Evolutionary conservation across 1,139 yeast species (phyloP).

Genomic region (Hyphopichia pseudoburtonii): DNA sequence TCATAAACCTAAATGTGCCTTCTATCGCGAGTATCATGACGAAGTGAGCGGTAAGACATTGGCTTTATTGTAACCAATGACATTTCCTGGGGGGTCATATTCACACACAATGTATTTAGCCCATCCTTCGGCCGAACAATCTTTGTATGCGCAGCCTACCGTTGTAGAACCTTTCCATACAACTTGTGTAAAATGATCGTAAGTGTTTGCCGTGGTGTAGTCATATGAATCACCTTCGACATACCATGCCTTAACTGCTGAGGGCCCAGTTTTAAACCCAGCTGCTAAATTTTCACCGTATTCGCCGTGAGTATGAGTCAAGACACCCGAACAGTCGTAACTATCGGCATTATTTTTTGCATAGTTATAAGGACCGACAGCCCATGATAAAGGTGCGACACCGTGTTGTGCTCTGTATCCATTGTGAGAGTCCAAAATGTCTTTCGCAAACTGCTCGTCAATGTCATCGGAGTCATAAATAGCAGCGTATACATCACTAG

Average conservation of each 20-base stretch:
- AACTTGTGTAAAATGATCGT: conserved; percentile 81
- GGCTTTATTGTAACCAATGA: conserved; percentile 39
- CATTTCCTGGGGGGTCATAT: conserved; percentile 49
- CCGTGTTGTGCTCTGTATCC: conserved; percentile 64
- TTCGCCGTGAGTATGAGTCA: conserved; percentile 72
- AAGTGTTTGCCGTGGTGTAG: conserved; percentile 34
- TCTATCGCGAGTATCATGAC: not conserved
- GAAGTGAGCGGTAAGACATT: conserved; percentile 42
- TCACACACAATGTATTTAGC: conserved; percentile 50
- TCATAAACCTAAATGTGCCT: too few relatives aligned
- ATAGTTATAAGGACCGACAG: conserved; percentile 53
- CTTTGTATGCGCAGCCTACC: conserved; percentile 65
- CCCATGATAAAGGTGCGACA: conserved; percentile 65
- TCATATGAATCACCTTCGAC: conserved; percentile 62
- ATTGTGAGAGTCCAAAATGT: conserved; percentile 63
- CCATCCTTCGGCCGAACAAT: conserved; percentile 42
- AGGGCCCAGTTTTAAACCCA: conserved; percentile 55
- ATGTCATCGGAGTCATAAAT: conserved; percentile 14
- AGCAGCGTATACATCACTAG: conserved; percentile 9
- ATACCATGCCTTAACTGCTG: conserved; percentile 83
- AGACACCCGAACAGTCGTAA: conserved; percentile 67
- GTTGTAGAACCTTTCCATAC: conserved; percentile 72
- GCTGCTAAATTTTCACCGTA: conserved; percentile 88
- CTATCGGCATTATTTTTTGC: conserved; percentile 68
- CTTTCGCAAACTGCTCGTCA: conserved; percentile 33